Evolutionary conservation across 352 stramenopile genomes (phyloP).

Genomic region (Phytophthora sansomeana): DNA sequence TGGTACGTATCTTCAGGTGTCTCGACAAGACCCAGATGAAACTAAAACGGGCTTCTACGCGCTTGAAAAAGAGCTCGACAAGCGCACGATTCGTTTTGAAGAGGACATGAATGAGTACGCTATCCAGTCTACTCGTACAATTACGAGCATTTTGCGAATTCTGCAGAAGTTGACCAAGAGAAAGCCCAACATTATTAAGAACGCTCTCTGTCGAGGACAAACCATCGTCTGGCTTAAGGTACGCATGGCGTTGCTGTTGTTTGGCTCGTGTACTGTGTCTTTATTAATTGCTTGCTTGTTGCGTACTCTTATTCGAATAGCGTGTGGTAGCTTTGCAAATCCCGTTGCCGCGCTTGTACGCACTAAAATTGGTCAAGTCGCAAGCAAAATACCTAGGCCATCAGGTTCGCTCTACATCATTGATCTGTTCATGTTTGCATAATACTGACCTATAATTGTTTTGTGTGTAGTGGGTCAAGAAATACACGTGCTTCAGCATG

Average conservation of each 20-base stretch:
- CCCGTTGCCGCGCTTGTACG: constrained; percentile 72
- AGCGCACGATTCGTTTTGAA: constrained; percentile 63
- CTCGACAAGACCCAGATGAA: constrained; percentile 62
- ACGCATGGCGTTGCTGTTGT: constrained; percentile 6
- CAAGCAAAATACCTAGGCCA: constrained; percentile 86
- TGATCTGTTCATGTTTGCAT: not conserved
- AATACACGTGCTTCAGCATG: constrained; percentile 84
- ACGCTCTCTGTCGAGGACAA: constrained; percentile 70
- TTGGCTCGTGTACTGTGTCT: not conserved
- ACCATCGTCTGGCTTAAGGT: constrained; percentile 89
- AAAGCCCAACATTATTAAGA: constrained; percentile 89
- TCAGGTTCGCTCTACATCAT: constrained; percentile 46
- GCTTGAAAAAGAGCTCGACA: constrained; percentile 70
- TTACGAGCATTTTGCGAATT: constrained; percentile 81
- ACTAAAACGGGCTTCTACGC: constrained; percentile 60
- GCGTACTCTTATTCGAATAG: constrained; percentile 30
- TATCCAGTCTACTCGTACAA: constrained; percentile 70
- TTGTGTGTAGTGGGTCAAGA: constrained; percentile 76
- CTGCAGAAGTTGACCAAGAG: constrained; percentile 86
- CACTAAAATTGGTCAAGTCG: constrained; percentile 86
- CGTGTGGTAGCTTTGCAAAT: constrained; percentile 78
- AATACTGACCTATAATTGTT: constrained; percentile 4
- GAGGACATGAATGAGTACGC: constrained; percentile 79
- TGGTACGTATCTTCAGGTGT: constrained; percentile 79
- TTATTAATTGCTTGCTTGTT: constrained; percentile 2